Conservation (phyloP, 1,139 yeast species). For the Yamadazyma kanchanaburiensis region DNA sequence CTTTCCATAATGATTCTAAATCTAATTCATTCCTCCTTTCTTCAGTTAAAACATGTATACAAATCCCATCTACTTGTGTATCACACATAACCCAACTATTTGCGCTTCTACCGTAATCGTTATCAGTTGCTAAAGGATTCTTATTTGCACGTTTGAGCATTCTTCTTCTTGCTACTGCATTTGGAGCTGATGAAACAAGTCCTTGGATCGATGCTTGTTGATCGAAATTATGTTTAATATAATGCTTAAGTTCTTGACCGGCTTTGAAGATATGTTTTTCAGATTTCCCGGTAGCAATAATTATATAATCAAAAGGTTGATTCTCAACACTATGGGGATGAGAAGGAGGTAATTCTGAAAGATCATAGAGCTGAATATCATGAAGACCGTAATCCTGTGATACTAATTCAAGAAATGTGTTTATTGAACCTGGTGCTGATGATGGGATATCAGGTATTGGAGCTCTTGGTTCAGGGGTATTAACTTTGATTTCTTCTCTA, state of each 20-base stretch:
- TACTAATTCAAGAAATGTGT: constrained; percentile 42
- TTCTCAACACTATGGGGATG: constrained; percentile 37
- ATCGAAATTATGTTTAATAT: constrained; percentile 31
- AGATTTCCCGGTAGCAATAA: constrained; percentile 77
- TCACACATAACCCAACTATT: constrained; percentile 85
- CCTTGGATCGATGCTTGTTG: constrained; percentile 65
- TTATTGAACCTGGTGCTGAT: constrained; percentile 51
- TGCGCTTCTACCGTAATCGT: constrained; percentile 52
- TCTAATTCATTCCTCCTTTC: constrained; percentile 65
- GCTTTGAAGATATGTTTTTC: constrained; percentile 75
- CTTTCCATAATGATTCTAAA: constrained; percentile 59
- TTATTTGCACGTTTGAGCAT: constrained; percentile 55
- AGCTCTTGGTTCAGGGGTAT: constrained; percentile 19
- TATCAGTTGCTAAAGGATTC: constrained; percentile 54
- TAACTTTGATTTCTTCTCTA: constrained; percentile 39
- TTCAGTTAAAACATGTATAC: constrained; percentile 68
- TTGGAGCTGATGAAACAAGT: constrained; percentile 55
- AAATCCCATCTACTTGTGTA: constrained; percentile 48
- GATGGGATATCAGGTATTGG: constrained; percentile 51
- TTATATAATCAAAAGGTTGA: constrained; percentile 45
- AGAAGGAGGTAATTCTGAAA: constrained; percentile 29
- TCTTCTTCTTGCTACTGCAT: constrained; percentile 60
- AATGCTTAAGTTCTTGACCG: constrained; percentile 49
- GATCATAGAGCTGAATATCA: constrained; percentile 57
- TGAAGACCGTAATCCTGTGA: constrained; percentile 62